Base-by-base conservation (phyloP, 176 grass and related monocot species). In the Triticum monococcum region DNA sequence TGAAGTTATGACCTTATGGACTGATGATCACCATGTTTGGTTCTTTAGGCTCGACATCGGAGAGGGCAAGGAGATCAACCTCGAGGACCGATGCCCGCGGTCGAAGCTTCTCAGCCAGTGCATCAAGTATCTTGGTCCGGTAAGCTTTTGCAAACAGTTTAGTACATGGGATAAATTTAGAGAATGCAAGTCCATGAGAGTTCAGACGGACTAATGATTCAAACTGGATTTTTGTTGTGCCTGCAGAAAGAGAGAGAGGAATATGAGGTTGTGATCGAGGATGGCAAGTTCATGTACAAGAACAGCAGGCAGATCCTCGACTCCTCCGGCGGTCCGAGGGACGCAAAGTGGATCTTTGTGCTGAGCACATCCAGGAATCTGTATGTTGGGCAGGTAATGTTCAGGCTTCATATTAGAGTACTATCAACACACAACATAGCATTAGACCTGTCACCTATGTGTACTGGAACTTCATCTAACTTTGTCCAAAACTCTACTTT, bases 81-180 rank as follows among this genome's bases (percentile, higher is more conserved):
- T 99, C 37, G 87, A 92, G 52, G 91, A 93, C 1, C 68, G 85
- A 32, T 99, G 97, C 72, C n/a, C 88, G 0, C 89, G 92, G 30
- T 93, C 75, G 1, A 96, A 87, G 83, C 97, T 99, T 86, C 94
- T 87, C 22, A 93, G 80, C 81, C 92, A 99, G 72, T 99, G 97
- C 90, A 99, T 99, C 84, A 99, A 94, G 72, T 99, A 99, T 82
- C 97, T 99, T 25, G 94, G 92, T 69, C 94, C 94, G 32, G 95
- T 97, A 87, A 88, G 92, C 85, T 7, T 32, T 50, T 10, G 6
- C 17, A 75, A 57, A 31, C 4, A 62, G 3, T 86, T 26, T 72
- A 30, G 8, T 52, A 56, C 56, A 22, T 54, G 56, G 50, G 10
- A 10, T 63, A n/a, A 63, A 24, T 12, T 9, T 0, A 12, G 32